Evolutionary conservation across 2,329 filamentous ascomycete species (phyloP), one percentile per base, ranked within the genome.

Genomic region (Penicillium olsonii): DNA sequence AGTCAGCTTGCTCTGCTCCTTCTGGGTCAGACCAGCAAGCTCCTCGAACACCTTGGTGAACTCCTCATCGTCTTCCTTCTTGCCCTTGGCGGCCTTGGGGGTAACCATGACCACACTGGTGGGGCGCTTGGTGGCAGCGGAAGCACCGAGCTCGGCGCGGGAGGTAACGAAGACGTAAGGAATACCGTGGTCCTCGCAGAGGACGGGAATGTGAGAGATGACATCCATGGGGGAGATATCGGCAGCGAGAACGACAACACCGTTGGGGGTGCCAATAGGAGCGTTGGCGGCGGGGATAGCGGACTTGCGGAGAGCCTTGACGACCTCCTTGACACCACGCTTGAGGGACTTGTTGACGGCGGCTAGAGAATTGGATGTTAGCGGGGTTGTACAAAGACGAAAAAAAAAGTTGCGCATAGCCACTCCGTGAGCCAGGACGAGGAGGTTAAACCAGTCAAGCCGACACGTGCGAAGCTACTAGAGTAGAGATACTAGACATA

Each of bases 221-320:
- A 99, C 94, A 74, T 99, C 94, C 86, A 94, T 92, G 59, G 94
- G 94, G 45, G 90, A 96, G 78, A 99, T 97, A 75, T 99, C 94
- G 64, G 90, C 94, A 29, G 94, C 94, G 62, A 99, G 90, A 71
- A 99, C 80, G 65, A 96, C 90, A 60, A 99, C 82, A 55, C 78
- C 82, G 60, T 85, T 82, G 37, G 88, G 85, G 66, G 85, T 79
- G 45, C 81, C 72, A 54, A 83, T 72, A 44, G 82, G 78, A 67
- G 83, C 78, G 58, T 83, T 81, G 53, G 84, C 81, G n/a, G 84
- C 82, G 49, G 85, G 82, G 62, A 84, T 74, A 50, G 88, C 81
- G 12, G 90, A 92, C 79, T 97, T 97, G 78, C 94, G 91, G 64
- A 99, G 88, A 27, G 92, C 88, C 79, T 99, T 99, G 78, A 97